Conservation (phyloP, 495 filamentous ascomycete genomes). For the Aspergillus conjunctus region DNA sequence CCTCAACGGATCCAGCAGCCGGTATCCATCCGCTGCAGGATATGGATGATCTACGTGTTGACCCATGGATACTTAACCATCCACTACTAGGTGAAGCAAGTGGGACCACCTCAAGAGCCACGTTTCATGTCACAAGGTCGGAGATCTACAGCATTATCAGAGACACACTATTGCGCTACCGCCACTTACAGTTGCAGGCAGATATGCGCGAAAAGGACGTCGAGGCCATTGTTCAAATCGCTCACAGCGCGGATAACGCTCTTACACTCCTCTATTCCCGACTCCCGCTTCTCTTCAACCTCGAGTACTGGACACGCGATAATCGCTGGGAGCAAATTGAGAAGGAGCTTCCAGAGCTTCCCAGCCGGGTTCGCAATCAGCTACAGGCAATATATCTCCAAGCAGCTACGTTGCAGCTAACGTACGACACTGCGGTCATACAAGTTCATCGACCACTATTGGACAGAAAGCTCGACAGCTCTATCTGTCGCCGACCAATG, state of each 20-base stretch:
- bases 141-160: background rate
- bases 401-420: constrained; percentile 25
- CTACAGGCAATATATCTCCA: constrained; percentile 26
- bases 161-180: background rate
- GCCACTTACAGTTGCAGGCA: no score
- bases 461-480: constrained; percentile 12
- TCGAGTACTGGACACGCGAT: background rate
- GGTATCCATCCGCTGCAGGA: constrained; percentile 10
- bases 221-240: background rate
- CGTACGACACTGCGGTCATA: constrained; percentile 26
- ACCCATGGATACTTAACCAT: background rate
- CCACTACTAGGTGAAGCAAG: background rate
- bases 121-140: background rate
- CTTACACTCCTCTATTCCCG: background rate
- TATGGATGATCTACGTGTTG: background rate
- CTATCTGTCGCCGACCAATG: constrained; percentile 12
- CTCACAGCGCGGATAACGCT: background rate
- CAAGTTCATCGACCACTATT: constrained; percentile 24
- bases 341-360: constrained; percentile 7
- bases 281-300: background rate
- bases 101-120: background rate
- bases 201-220: background rate
- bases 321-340: background rate
- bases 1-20: constrained; percentile 22
- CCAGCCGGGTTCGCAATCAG: constrained; percentile 15